Evolutionary conservation across 768 basidiomycete genomes (phyloP).

Genomic region (Lactifluus hygrophoroides): DNA sequence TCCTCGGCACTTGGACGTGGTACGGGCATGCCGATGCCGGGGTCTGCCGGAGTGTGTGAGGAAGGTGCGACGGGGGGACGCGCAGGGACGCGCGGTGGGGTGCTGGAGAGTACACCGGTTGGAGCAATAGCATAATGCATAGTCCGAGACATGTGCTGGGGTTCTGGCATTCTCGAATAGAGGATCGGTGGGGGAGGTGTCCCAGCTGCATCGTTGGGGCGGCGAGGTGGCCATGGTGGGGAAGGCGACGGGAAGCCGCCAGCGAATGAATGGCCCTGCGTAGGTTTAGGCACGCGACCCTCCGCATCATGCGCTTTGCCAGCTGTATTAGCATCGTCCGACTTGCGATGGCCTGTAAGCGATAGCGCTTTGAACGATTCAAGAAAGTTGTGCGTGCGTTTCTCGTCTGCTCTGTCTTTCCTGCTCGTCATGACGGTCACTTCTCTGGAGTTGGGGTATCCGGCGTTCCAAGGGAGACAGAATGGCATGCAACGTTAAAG

Average conservation of each 20-base stretch:
- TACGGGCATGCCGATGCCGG: not conserved
- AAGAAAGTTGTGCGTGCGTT: constrained; percentile 25
- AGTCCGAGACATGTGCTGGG: constrained; percentile 30
- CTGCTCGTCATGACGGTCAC: constrained; percentile 1
- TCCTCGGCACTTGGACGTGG: not conserved
- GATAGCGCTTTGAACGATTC: constrained; percentile 29
- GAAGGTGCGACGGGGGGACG: not conserved
- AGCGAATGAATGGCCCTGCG: not conserved
- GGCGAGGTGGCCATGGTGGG: not conserved
- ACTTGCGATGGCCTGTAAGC: constrained; percentile 22
- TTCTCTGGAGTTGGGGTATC: not conserved
- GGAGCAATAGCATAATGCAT: constrained; percentile 30
- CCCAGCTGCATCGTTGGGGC: constrained; percentile 20
- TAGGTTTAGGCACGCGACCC: not conserved
- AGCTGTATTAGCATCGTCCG: not conserved
- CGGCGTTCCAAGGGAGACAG: not conserved
- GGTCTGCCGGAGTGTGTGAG: not conserved
- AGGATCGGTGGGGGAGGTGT: constrained; percentile 24
- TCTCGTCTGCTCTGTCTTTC: constrained; percentile 3
- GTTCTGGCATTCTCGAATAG: constrained; percentile 31
- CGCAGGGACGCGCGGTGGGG: constrained; percentile 3
- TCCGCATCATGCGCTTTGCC: not conserved
- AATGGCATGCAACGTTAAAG: not conserved
- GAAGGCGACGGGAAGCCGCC: not conserved
- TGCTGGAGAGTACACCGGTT: not conserved